Conservation (phyloP, 2,329 filamentous ascomycete genomes). For the Aspergillus fumigatiaffinis region DNA sequence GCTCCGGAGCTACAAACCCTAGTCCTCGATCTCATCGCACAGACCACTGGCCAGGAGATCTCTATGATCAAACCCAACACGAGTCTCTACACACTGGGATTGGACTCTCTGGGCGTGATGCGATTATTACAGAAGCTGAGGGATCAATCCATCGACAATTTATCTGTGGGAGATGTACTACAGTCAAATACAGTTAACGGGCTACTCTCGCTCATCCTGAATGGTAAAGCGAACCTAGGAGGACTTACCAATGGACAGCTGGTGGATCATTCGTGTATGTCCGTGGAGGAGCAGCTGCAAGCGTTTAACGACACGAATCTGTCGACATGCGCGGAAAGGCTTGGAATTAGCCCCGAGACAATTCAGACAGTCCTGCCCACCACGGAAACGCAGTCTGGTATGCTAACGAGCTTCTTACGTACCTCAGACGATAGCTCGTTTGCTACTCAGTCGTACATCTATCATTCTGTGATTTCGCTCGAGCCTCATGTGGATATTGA, state of each 20-base stretch:
- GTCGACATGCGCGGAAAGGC: constrained; percentile 14
- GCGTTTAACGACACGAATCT: constrained; percentile 18
- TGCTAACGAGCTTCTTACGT: constrained; percentile 32
- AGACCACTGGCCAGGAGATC: constrained; percentile 10
- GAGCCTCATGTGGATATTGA: constrained; percentile 17
- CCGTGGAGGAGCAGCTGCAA: constrained; percentile 4
- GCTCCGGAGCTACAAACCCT: constrained; percentile 8
- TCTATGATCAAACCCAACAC: constrained; percentile 13
- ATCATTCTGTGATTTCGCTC: constrained; percentile 27
- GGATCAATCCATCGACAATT: constrained; percentile 20
- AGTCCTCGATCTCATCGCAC: constrained; percentile 14
- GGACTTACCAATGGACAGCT: not conserved
- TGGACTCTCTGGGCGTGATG: constrained; percentile 38
- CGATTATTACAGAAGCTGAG: constrained; percentile 28
- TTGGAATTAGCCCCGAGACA: constrained; percentile 11
- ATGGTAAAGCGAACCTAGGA: not conserved
- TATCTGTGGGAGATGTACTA: constrained; percentile 28
- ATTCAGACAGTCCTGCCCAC: constrained; percentile 30
- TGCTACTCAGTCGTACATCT: constrained; percentile 27
- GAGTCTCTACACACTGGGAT: constrained; percentile 23
- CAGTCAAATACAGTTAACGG: constrained; percentile 22
- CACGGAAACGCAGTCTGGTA: constrained; percentile 33
- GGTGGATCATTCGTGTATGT: not conserved
- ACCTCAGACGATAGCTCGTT: constrained; percentile 13
- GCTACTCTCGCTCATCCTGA: constrained; percentile 16